Conservation (phyloP, 2,329 filamentous ascomycete genomes). For the Fusarium sp. region DNA sequence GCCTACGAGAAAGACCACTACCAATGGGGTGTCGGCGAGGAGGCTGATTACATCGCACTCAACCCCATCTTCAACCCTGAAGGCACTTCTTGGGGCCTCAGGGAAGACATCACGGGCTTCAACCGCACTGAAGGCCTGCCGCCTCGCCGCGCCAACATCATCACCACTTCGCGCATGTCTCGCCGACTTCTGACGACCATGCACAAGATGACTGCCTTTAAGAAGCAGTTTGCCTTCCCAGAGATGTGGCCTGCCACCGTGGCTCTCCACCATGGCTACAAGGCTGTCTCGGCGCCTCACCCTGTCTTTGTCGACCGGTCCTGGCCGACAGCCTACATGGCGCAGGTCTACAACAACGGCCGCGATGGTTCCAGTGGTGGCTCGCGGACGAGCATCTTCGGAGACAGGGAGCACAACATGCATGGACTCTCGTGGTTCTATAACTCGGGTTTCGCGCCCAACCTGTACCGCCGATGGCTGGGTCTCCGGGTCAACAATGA, state of each 20-base stretch:
- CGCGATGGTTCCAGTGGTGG: conserved; percentile 81
- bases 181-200: conserved; percentile 83
- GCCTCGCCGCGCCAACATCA: conserved; percentile 86
- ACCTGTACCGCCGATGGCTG: conserved; percentile 87
- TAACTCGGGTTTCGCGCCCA: conserved; percentile 83
- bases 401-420: conserved; percentile 90
- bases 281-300: conserved; percentile 91
- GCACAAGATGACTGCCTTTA: conserved; percentile 88
- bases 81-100: conserved; percentile 85
- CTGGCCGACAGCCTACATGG: conserved; percentile 85
- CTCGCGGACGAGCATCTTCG: conserved; percentile 78
- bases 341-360: conserved; percentile 83
- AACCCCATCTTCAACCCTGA: conserved; percentile 93
- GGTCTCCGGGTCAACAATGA: conserved; percentile 84
- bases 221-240: conserved; percentile 90
- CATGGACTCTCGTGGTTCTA: conserved; percentile 92
- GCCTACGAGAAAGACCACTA: conserved; percentile 82
- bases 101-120: conserved; percentile 87
- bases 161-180: conserved; percentile 87
- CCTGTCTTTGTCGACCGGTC: conserved; percentile 87
- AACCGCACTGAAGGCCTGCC: conserved; percentile 71
- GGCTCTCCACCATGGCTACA: conserved; percentile 90
- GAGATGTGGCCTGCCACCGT: conserved; percentile 96
- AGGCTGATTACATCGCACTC: conserved; percentile 91
- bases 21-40: conserved; percentile 88